Evolutionary conservation across 495 filamentous ascomycete species (phyloP), one percentile per base, ranked within the genome.

Genomic region (Jackrogersella minutella): DNA sequence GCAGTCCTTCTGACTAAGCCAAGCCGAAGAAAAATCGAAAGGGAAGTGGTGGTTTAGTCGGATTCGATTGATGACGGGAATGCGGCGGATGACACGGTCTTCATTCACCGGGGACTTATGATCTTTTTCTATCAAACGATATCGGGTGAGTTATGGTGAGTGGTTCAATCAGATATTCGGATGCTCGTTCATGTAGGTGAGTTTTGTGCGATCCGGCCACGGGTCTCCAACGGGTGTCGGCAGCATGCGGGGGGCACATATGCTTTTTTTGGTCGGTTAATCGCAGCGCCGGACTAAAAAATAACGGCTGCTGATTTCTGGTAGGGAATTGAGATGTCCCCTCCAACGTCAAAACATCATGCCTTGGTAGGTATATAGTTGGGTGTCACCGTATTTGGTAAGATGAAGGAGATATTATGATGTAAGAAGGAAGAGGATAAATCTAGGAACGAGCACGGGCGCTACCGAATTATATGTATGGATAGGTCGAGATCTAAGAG

Each of bases 171-270:
- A n/a, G n/a, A n/a, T n/a, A n/a, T n/a, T n/a, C n/a, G n/a, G n/a
- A n/a, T n/a, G n/a, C n/a, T 11, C 33, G 2, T 36, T 2, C 11
- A 36, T 36, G 33, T 36, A 36, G 33, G 33, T 21, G 50, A 22
- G 52, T 57, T 54, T 53, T 47, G 26, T 55, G 26, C 26, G 49
- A 52, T 57, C 8, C 40, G 61, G 47, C 40, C 51, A 49, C 62
- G 57, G 67, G 51, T 58, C 53, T 62, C 58, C 44, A 65, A 58
- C 67, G 67, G 67, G 44, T 57, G 40, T 19, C 62, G 62, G 50
- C 67, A 66, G 67, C 19, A 49, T 34, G 59, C 31, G 54, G 54
- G 47, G 59, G 41, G 41, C n/a, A 44, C 40, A 36, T 16, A 11
- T 51, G 43, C 36, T 49, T n/a, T n/a, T n/a, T n/a, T n/a, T 41